Evolutionary conservation across 2,329 filamentous ascomycete genomes (phyloP).

Genomic region (Aspergillus luchuensis): DNA sequence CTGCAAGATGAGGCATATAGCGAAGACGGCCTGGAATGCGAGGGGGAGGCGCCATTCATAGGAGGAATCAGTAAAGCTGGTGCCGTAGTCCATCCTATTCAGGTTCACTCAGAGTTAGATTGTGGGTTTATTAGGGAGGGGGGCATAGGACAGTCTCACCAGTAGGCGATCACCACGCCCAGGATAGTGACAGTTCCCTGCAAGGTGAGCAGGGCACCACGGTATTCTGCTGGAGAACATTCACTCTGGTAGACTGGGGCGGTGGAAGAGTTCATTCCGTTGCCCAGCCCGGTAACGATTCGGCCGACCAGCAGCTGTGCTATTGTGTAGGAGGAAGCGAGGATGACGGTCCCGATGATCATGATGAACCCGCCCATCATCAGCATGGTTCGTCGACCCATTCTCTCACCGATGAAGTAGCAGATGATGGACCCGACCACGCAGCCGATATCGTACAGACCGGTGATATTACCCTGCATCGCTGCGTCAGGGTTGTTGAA

Average conservation of each 20-base stretch:
- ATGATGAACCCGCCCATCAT: slow-evolving; percentile 44
- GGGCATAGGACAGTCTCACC: slow-evolving; percentile 13
- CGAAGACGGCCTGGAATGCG: slow-evolving; percentile 33
- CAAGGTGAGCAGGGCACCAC: slow-evolving; percentile 29
- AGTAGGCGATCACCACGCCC: slow-evolving; percentile 26
- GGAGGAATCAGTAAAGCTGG: slow-evolving; percentile 41
- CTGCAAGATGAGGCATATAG: slow-evolving; percentile 29
- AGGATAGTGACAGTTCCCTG: slow-evolving; percentile 32
- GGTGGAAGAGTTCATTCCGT: slow-evolving; percentile 30
- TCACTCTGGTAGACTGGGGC: slow-evolving; percentile 37
- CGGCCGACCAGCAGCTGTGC: slow-evolving; percentile 52
- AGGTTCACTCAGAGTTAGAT: not conserved
- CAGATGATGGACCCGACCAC: slow-evolving; percentile 35
- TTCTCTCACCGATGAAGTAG: slow-evolving; percentile 44
- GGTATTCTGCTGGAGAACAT: slow-evolving; percentile 26
- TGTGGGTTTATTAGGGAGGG: too few species aligned
- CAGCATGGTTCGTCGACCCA: slow-evolving; percentile 48
- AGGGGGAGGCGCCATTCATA: slow-evolving; percentile 36
- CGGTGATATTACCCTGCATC: slow-evolving; percentile 42
- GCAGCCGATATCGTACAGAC: slow-evolving; percentile 37
- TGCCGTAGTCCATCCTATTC: slow-evolving; percentile 43
- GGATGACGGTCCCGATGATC: slow-evolving; percentile 35
- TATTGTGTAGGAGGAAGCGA: slow-evolving; percentile 41
- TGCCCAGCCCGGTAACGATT: slow-evolving; percentile 49
- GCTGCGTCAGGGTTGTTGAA: slow-evolving; percentile 42